Conservation (phyloP, 2,329 filamentous ascomycete genomes). For the Paracoccidioides brasiliensis region DNA sequence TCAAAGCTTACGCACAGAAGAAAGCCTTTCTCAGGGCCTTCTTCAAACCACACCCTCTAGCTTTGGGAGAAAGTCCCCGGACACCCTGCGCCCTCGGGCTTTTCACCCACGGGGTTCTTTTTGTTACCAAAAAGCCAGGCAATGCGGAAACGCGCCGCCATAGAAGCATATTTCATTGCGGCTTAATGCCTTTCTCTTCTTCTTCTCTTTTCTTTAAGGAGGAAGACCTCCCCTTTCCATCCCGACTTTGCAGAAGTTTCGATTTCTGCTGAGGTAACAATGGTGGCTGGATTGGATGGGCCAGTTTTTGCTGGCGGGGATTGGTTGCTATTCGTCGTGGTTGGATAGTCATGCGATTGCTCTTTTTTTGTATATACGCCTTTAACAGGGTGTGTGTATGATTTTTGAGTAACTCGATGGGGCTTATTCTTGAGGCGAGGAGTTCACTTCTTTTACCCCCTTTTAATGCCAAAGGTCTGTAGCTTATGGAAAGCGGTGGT, state of each 20-base stretch:
- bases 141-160: conserved; percentile 98
- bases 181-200: conserved; percentile 57
- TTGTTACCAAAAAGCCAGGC: conserved; percentile 31
- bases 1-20: conserved; percentile 95
- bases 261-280: conserved; percentile 16
- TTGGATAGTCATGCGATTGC: conserved; percentile 99
- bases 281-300: conserved; percentile 12
- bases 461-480: conserved; percentile 37
- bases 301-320: conserved; percentile 36
- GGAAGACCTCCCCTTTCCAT: background rate
- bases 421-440: conserved; percentile 99
- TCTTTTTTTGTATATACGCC: conserved; percentile 41
- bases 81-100: conserved; percentile 47
- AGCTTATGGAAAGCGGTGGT: conserved; percentile 42
- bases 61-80: conserved; percentile 99
- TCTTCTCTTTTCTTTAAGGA: conserved; percentile 16
- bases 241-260: conserved; percentile 12
- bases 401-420: conserved; percentile 87
- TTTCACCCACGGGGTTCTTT: background rate
- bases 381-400: conserved; percentile 16
- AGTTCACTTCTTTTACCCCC: conserved; percentile 41
- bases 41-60: conserved; percentile 31
- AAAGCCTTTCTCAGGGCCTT: conserved; percentile 22
- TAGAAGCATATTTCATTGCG: conserved; percentile 79
- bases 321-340: conserved; percentile 72